A percentile compares a stretch with the other conserved stretches of the same genome.
Conservation (phyloP, 495 filamentous ascomycete genomes). For the Aspergillus sclerotioniger region DNA sequence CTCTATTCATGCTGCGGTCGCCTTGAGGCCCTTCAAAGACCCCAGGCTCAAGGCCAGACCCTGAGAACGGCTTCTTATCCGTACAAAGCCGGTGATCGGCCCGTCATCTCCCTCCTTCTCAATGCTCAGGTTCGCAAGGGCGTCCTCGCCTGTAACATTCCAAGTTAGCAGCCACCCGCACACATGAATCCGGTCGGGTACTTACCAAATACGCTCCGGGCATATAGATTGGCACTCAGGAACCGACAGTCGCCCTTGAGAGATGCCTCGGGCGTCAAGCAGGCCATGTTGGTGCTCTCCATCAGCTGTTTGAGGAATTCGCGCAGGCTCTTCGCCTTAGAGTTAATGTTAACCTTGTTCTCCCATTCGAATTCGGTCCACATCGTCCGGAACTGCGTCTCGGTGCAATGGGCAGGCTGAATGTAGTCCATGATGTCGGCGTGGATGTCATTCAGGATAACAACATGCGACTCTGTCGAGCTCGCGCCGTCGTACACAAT, state of each 20-base stretch:
- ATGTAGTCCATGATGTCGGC: conserved; percentile 99
- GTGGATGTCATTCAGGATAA: conserved; percentile 98
- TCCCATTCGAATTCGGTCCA: conserved; percentile 99
- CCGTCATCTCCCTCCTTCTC: conserved; percentile 96
- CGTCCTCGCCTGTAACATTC: conserved; percentile 80
- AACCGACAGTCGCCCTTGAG: conserved; percentile 98
- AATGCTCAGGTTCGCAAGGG: conserved; percentile 94
- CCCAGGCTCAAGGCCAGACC: conserved; percentile 92
- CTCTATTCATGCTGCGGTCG: conserved; percentile 44
- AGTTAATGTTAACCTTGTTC: conserved; percentile 99
- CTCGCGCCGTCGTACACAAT: conserved; percentile 96
- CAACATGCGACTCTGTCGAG: conserved; percentile 93
- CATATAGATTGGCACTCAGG: conserved; percentile 95
- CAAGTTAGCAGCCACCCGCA: conserved; percentile 25
- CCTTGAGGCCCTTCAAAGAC: conserved; percentile 89
- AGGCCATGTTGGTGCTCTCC: conserved; percentile 98
- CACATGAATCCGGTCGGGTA: neutral
- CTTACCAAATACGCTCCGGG: conserved; percentile 97
- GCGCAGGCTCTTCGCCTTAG: conserved; percentile 86
- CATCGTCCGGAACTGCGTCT: conserved; percentile 99
- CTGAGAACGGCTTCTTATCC: conserved; percentile 96
- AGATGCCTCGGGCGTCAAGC: conserved; percentile 92
- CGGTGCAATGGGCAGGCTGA: conserved; percentile 91
- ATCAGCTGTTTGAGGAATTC: conserved; percentile 94
- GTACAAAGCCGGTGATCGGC: conserved; percentile 96